A percentile compares a stretch with the other conserved stretches of the same genome.
These are phyloP conservation scores for Alternaria gaisen DNA, from an alignment of 2,329 filamentous ascomycete species.

Conservation along the genomic window DNA sequence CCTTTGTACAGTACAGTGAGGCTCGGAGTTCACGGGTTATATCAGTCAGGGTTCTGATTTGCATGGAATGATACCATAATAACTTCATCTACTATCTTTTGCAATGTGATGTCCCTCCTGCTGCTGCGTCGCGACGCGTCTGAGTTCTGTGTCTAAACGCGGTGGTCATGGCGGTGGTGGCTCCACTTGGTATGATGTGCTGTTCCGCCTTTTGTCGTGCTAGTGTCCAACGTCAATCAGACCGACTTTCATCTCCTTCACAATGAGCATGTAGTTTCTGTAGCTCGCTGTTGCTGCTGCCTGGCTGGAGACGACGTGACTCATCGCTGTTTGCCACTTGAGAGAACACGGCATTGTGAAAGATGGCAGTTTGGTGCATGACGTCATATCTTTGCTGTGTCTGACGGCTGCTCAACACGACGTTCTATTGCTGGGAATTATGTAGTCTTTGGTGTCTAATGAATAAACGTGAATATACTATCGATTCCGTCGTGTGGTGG, in stretches of 20 bases:
- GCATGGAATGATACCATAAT: constrained; percentile 49
- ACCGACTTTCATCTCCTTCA: neutral
- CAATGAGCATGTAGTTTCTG: neutral
- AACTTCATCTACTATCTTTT: constrained; percentile 8
- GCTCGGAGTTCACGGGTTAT: constrained; percentile 48
- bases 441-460: too few relatives aligned
- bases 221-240: neutral
- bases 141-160: neutral
- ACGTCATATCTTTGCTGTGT: neutral
- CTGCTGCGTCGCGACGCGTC: constrained; percentile 3
- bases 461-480: rapidly evolving
- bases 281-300: neutral
- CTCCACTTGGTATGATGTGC: neutral
- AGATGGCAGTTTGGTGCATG: neutral
- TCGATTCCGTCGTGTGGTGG: too few relatives aligned
- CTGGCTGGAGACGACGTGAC: neutral
- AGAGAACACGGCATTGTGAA: neutral
- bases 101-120: constrained; percentile 15
- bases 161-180: neutral
- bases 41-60: constrained; percentile 40
- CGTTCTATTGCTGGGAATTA: rapidly evolving
- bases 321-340: neutral
- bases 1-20: constrained; percentile 43
- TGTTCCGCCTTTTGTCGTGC: neutral
- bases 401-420: neutral